These are phyloP conservation scores for Wickerhamiella musiphila DNA, from an alignment of 805 yeast genomes.

Conservation along the genomic window DNA sequence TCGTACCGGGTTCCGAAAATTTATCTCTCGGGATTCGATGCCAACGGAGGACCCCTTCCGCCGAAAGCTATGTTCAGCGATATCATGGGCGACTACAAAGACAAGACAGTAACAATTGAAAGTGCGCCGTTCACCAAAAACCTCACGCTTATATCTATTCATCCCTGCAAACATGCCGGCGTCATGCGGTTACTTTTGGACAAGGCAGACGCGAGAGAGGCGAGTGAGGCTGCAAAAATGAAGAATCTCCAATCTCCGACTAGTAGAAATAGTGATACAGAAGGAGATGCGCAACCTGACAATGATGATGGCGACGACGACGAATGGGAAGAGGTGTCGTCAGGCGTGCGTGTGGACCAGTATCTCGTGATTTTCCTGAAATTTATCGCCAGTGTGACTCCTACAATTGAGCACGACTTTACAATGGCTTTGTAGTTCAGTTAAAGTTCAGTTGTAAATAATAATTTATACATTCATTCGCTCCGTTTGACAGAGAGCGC, in stretches of 20 bases:
- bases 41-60: constrained; percentile 67
- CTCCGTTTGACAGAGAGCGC: too few species aligned
- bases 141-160: constrained; percentile 69
- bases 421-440: constrained; percentile 99
- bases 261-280: too few species aligned
- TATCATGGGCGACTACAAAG: constrained; percentile 76
- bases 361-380: constrained; percentile 78
- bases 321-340: constrained; percentile 42
- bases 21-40: constrained; percentile 74
- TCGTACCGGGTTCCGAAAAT: constrained; percentile 91
- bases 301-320: constrained; percentile 22
- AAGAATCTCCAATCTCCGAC: too few species aligned
- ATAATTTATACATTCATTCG: too few species aligned
- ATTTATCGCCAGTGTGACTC: constrained; percentile 92
- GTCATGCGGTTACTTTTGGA: constrained; percentile 84
- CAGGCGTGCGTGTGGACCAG: constrained; percentile 69
- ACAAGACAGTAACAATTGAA: constrained; percentile 93
- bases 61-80: constrained; percentile 93
- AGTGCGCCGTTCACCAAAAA: constrained; percentile 67
- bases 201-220: constrained; percentile 41
- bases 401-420: constrained; percentile 93
- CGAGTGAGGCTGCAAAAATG: too few species aligned
- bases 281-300: constrained; percentile 9
- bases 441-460: too few species aligned
- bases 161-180: constrained; percentile 88